These are phyloP conservation scores for Lasiodiplodia hormozganensis DNA, from an alignment of 2,329 filamentous ascomycete species.

Conservation along the genomic window DNA sequence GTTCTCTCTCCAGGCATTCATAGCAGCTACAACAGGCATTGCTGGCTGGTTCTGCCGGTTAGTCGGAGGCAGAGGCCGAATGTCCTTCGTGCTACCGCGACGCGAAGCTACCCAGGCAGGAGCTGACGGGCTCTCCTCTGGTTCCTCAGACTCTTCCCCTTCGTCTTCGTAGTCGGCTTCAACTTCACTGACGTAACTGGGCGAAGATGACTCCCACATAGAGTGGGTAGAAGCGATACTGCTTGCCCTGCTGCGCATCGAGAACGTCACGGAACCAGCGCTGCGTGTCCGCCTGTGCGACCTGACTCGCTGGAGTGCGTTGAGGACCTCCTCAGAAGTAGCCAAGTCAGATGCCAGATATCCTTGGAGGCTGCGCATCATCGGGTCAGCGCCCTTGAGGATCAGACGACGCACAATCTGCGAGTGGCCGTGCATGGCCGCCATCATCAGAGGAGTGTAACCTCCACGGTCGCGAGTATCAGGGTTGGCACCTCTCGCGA, in stretches of 20 bases:
- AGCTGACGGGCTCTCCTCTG: conserved; percentile 8
- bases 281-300: conserved; percentile 72
- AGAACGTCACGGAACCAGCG: conserved; percentile 57
- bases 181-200: conserved; percentile 22
- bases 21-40: conserved; percentile 54
- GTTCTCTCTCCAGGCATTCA: conserved; percentile 67
- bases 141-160: conserved; percentile 25
- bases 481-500: conserved; percentile 79
- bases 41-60: conserved; percentile 4
- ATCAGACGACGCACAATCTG: conserved; percentile 80
- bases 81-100: conserved; percentile 15
- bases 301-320: conserved; percentile 67
- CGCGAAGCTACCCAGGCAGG: conserved; percentile 25
- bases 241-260: conserved; percentile 66
- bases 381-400: conserved; percentile 74
- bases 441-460: conserved; percentile 83
- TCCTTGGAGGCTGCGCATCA: conserved; percentile 71
- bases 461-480: conserved; percentile 78
- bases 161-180: conserved; percentile 29
- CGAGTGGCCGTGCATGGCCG: conserved; percentile 75
- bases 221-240: conserved; percentile 73
- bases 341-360: conserved; percentile 76
- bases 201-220: conserved; percentile 63
- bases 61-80: background rate
- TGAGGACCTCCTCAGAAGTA: conserved; percentile 68